phyloP scores from a whole-genome alignment of 169 alveolate genomes.

The Plasmodium adleri region DNA sequence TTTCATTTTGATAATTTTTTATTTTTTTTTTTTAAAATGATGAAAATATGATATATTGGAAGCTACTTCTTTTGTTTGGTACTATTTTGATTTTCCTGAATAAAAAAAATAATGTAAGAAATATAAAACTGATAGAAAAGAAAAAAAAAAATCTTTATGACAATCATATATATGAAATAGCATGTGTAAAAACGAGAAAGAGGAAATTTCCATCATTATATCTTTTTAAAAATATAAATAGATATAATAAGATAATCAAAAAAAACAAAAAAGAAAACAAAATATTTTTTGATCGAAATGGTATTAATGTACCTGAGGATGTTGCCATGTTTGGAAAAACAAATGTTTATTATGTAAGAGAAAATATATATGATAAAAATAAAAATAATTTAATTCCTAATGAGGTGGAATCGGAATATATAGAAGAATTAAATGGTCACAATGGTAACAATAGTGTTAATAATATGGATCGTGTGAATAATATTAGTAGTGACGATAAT shows the following conservation, averaged over 20 bases:
- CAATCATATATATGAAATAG: no score
- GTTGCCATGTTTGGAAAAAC: slow-evolving; percentile 75
- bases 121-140: not conserved
- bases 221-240: slow-evolving; percentile 3
- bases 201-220: not conserved
- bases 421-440: slow-evolving; percentile 29
- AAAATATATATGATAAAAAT: slow-evolving; percentile 43
- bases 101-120: not conserved
- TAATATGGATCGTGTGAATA: not conserved
- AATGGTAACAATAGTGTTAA: not conserved
- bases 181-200: no score
- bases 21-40: not conserved
- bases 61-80: not conserved
- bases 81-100: not conserved
- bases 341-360: slow-evolving; percentile 58
- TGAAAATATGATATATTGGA: slow-evolving; percentile 11
- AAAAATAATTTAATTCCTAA: slow-evolving; percentile 53
- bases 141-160: not conserved
- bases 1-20: not conserved
- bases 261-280: slow-evolving; percentile 4
- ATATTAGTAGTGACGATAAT: not conserved
- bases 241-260: not conserved
- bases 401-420: slow-evolving; percentile 26
- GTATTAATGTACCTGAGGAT: slow-evolving; percentile 62
- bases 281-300: slow-evolving; percentile 64